A percentile compares a stretch with the other conserved stretches of the same genome.
Evolutionary conservation across 495 filamentous ascomycete genomes (phyloP).

Genomic region (Letharia lupina): DNA sequence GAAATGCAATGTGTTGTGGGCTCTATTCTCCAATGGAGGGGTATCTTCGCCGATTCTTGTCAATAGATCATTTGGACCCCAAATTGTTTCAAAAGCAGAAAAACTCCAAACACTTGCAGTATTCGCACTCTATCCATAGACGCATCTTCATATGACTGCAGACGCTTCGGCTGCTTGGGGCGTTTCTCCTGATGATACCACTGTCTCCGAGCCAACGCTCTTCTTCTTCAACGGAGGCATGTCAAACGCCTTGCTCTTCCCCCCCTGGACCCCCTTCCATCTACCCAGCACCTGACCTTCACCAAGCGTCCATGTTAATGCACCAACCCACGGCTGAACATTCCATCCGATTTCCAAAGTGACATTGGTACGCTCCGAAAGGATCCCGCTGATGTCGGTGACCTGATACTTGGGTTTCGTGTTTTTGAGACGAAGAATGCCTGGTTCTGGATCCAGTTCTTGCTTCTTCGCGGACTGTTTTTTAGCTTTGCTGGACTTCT

Average conservation of each 20-base stretch:
- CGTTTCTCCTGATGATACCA: constrained; percentile 17
- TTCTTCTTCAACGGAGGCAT: constrained; percentile 63
- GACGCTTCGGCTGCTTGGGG: constrained; percentile 25
- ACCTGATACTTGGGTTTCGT: constrained; percentile 90
- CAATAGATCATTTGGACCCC: neutral
- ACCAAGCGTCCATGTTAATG: constrained; percentile 63
- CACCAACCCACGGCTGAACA: constrained; percentile 94
- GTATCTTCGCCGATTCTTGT: neutral
- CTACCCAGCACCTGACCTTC: constrained; percentile 48
- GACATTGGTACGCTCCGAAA: constrained; percentile 64
- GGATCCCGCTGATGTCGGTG: constrained; percentile 66
- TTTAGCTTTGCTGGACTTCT: constrained; percentile 26
- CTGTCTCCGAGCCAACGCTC: constrained; percentile 17
- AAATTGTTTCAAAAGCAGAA: no score
- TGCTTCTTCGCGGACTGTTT: constrained; percentile 21
- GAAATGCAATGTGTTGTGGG: neutral
- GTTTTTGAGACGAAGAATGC: constrained; percentile 64
- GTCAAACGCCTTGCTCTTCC: constrained; percentile 57
- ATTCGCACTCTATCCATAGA: neutral
- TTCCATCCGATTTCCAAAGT: constrained; percentile 80
- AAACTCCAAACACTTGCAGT: neutral
- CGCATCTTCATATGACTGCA: constrained; percentile 17
- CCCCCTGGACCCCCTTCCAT: constrained; percentile 55
- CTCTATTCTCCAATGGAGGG: neutral
- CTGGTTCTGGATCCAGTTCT: constrained; percentile 29